A percentile compares a stretch with the other conserved stretches of the same genome.
These are phyloP conservation scores for Colletotrichum sp. DNA, from an alignment of 2,329 filamentous ascomycete genomes.

Conservation along the genomic window DNA sequence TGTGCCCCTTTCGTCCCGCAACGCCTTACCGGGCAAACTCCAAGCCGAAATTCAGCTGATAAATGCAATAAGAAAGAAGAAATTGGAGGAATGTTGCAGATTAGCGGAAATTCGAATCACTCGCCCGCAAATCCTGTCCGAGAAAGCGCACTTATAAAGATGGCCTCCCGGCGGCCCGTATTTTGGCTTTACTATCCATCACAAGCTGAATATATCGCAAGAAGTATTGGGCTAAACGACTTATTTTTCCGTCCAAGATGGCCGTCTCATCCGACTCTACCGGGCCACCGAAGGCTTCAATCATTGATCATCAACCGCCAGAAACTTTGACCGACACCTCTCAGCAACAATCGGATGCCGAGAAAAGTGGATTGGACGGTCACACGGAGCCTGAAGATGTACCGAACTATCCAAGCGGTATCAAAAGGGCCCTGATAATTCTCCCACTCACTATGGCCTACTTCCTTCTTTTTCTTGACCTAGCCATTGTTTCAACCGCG, in stretches of 20 bases:
- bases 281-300: not conserved
- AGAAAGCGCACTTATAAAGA: not conserved
- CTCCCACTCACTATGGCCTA: slow-evolving; percentile 32
- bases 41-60: not conserved
- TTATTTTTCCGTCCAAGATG: not conserved
- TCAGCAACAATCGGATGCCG: not conserved
- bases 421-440: slow-evolving; percentile 4
- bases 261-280: not conserved
- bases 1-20: not conserved
- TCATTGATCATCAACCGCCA: not conserved
- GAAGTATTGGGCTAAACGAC: not conserved
- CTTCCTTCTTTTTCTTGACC: slow-evolving; percentile 39
- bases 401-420: not conserved
- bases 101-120: not conserved
- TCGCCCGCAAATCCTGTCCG: not conserved
- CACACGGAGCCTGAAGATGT: not conserved
- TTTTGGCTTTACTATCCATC: not conserved
- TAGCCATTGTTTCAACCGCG: slow-evolving; percentile 41
- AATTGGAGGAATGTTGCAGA: not conserved
- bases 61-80: not conserved
- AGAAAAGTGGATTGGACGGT: not conserved
- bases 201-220: not conserved
- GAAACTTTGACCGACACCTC: not conserved
- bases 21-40: not conserved
- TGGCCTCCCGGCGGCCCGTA: not conserved